phyloP scores from a whole-genome alignment of 352 stramenopile genomes.

The Phytophthora pistaciae region DNA sequence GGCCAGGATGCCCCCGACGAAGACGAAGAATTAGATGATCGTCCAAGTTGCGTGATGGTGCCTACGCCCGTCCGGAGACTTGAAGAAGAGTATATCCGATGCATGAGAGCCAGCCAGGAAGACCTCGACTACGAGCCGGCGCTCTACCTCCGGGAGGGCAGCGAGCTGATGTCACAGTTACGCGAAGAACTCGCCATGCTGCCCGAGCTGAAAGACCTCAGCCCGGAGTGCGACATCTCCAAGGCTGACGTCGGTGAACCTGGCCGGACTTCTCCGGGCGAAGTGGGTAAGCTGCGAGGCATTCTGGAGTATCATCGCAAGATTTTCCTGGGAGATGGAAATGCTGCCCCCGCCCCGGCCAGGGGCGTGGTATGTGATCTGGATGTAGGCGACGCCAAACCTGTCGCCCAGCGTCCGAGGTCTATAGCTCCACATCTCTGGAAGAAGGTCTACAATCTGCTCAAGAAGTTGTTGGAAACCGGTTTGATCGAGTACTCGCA shows the following conservation, averaged over 20 bases:
- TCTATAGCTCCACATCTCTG: background rate
- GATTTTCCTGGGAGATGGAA: conserved; percentile 10
- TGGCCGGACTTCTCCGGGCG: background rate
- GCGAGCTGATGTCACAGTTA: conserved; percentile 5
- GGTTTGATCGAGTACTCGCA: background rate
- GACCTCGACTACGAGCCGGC: conserved; percentile 4
- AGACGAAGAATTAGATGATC: background rate
- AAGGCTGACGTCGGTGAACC: background rate
- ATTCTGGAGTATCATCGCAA: conserved; percentile 1
- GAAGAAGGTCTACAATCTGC: background rate
- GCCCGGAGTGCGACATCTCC: background rate
- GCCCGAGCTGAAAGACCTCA: conserved; percentile 1
- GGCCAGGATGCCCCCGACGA: background rate
- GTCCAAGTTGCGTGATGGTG: background rate
- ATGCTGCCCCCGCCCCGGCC: conserved; percentile 6
- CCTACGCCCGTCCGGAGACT: background rate
- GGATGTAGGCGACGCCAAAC: conserved; percentile 1
- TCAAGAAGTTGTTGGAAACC: background rate
- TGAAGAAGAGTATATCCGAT: background rate
- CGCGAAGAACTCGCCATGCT: conserved; percentile 5
- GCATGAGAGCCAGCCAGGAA: background rate
- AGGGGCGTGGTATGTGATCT: conserved; percentile 4
- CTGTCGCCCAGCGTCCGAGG: background rate
- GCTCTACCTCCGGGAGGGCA: conserved; percentile 4
- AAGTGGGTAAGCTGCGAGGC: background rate